These are phyloP conservation scores for Aspergillus cavernicola DNA, from an alignment of 495 filamentous ascomycete genomes.

Conservation along the genomic window DNA sequence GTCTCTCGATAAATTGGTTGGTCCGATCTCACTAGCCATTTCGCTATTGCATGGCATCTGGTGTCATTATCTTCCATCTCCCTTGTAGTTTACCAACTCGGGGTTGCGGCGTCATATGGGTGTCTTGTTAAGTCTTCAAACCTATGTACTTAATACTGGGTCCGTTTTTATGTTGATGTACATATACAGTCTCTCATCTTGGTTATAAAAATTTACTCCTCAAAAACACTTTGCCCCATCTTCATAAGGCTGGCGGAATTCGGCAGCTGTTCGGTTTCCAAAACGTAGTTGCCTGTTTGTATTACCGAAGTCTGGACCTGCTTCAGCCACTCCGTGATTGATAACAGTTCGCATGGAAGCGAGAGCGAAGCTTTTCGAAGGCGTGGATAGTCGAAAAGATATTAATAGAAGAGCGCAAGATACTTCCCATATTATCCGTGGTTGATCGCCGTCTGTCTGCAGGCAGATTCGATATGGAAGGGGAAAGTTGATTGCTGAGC, in stretches of 20 bases:
- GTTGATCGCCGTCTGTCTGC: neutral
- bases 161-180: conserved; percentile 20
- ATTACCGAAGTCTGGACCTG: neutral
- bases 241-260: neutral
- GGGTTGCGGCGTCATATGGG: conserved; percentile 25
- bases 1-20: conserved; percentile 7
- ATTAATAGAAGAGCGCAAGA: neutral
- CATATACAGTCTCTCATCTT: conserved; percentile 16
- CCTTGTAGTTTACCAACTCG: conserved; percentile 20
- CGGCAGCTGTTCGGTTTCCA: neutral
- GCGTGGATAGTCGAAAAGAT: too few species aligned
- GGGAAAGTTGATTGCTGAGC: neutral
- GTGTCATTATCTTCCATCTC: conserved; percentile 14
- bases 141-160: conserved; percentile 24
- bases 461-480: neutral
- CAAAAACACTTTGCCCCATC: neutral
- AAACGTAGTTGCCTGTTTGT: conserved; percentile 5
- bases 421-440: neutral
- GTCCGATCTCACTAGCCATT: conserved; percentile 14
- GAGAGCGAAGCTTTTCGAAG: neutral
- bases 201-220: conserved; percentile 1
- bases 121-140: conserved; percentile 15
- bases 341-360: neutral
- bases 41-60: conserved; percentile 21
- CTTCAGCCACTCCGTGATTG: neutral